These are phyloP conservation scores for Isabelozyma gotoi DNA, from an alignment of 805 yeast species.

Conservation along the genomic window DNA sequence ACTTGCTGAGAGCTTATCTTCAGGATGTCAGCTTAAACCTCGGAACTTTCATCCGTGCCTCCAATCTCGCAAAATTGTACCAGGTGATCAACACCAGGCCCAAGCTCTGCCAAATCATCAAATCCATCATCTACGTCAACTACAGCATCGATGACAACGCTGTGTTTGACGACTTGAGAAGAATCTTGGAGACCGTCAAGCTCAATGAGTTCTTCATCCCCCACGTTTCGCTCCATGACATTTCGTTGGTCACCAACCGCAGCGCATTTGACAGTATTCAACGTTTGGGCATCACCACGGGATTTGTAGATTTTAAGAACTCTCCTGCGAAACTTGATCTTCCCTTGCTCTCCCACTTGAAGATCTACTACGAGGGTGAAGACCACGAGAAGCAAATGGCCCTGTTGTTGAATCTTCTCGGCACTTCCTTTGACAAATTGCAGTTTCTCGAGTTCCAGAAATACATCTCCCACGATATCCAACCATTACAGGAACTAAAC, in stretches of 20 bases:
- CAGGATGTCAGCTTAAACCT: constrained; percentile 9
- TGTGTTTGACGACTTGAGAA: background rate
- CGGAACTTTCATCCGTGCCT: constrained; percentile 17
- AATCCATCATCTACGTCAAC: constrained; percentile 1
- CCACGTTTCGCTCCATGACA: background rate
- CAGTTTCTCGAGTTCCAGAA: constrained; percentile 15
- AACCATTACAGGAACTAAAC: constrained; percentile 15
- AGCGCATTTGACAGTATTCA: background rate
- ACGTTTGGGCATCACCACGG: background rate
- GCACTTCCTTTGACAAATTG: constrained; percentile 4
- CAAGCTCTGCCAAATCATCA: constrained; percentile 11
- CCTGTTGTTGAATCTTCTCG: constrained; percentile 9
- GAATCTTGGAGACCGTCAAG: background rate
- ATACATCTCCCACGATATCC: constrained; percentile 10
- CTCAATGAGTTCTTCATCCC: background rate
- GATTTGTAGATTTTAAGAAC: background rate
- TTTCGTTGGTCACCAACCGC: background rate
- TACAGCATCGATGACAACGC: background rate
- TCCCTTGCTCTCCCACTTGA: constrained; percentile 5
- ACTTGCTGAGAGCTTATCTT: constrained; percentile 8
- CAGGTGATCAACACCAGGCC: constrained; percentile 8
- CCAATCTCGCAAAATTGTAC: constrained; percentile 9
- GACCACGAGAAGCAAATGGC: constrained; percentile 1
- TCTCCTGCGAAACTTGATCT: background rate
- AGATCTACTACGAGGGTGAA: constrained; percentile 11